Percentiles rank a stretch among this genome's conserved stretches.
phyloP scores from a whole-genome alignment of 2,329 filamentous ascomycete genomes.

The Pseudogymnoascus sp. region DNA sequence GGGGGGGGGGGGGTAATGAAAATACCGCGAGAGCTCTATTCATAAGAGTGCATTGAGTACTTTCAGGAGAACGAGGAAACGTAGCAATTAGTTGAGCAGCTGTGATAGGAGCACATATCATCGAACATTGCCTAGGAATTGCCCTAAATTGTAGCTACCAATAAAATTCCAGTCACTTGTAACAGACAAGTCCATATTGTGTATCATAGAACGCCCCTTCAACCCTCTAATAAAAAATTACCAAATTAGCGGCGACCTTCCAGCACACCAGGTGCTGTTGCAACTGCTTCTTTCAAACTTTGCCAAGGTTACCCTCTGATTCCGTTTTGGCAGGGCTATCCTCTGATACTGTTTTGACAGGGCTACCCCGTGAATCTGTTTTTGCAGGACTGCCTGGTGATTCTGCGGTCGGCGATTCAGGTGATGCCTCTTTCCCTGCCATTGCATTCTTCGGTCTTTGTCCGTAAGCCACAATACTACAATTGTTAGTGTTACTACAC shows the following conservation, averaged over 20 bases:
- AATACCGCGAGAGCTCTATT: too few relatives aligned
- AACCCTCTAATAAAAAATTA: background rate
- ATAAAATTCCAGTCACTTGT: background rate
- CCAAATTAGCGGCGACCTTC: background rate
- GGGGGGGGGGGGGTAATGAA: too few relatives aligned
- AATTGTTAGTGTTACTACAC: background rate
- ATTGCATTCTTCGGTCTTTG: background rate
- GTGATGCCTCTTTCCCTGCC: background rate
- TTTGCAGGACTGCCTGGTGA: background rate
- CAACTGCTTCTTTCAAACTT: background rate
- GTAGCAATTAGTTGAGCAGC: too few relatives aligned
- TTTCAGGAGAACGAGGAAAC: too few relatives aligned
- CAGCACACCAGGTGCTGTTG: background rate
- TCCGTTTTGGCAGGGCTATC: background rate
- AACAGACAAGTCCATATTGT: background rate
- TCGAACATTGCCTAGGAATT: too few relatives aligned
- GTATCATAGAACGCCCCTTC: background rate
- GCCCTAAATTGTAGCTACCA: too few relatives aligned
- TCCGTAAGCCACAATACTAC: background rate
- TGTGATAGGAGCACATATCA: too few relatives aligned
- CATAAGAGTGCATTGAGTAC: too few relatives aligned
- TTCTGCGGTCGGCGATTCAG: background rate
- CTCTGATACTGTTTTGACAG: background rate
- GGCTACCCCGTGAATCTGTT: background rate
- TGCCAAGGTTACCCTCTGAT: background rate